Evolutionary conservation across 129 eudicot genomes (phyloP).

Genomic region (Helianthus annuus): DNA sequence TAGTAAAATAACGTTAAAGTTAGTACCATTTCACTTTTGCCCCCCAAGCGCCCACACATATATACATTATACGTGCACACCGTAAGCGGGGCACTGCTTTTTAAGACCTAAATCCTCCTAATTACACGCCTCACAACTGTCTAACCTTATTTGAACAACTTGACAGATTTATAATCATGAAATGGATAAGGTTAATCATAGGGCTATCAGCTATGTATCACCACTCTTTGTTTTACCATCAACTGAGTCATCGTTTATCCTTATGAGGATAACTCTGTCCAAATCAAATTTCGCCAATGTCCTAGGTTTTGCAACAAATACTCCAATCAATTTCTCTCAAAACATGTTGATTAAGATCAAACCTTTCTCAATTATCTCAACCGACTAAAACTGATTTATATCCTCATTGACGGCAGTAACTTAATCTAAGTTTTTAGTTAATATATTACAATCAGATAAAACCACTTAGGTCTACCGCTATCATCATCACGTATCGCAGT

Average conservation of each 20-base stretch:
- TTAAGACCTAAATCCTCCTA: neutral
- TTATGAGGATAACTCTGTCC: neutral
- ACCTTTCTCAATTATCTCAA: neutral
- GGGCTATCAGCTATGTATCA: neutral
- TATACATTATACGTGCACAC: no score
- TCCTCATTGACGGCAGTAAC: neutral
- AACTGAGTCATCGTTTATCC: neutral
- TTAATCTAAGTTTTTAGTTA: no score
- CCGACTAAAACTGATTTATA: neutral
- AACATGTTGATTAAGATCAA: neutral
- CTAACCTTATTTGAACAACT: neutral
- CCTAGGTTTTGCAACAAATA: neutral
- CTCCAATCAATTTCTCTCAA: neutral
- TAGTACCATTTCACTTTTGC: no score
- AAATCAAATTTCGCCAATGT: neutral
- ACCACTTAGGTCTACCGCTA: neutral
- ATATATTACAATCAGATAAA: neutral
- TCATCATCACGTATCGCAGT: neutral
- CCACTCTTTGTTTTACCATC: neutral
- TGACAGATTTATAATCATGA: neutral
- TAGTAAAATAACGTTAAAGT: no score
- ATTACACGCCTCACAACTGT: neutral
- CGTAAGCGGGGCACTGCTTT: no score
- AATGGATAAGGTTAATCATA: neutral
- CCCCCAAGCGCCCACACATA: no score